These are phyloP conservation scores for Cryptococcus hybrid DNA, from an alignment of 1,284 basidiomycete species.

Conservation along the genomic window DNA sequence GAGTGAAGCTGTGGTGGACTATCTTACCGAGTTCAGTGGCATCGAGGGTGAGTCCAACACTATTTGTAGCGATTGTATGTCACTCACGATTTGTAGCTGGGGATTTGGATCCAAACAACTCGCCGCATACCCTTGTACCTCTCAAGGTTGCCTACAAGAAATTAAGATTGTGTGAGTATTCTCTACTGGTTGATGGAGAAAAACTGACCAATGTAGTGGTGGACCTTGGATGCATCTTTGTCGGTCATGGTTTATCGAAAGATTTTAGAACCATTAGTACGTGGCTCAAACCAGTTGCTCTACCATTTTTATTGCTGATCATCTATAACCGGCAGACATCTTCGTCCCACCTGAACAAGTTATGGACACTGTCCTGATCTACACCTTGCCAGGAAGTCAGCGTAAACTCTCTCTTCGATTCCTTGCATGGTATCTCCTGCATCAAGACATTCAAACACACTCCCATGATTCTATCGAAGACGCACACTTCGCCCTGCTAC, in stretches of 20 bases:
- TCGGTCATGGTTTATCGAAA: slow-evolving; percentile 98
- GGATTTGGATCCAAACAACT: slow-evolving; percentile 81
- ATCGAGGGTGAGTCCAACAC: slow-evolving; percentile 68
- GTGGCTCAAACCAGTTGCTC: slow-evolving; percentile 40
- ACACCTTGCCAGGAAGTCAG: slow-evolving; percentile 76
- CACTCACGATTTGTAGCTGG: slow-evolving; percentile 60
- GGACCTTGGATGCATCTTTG: slow-evolving; percentile 93
- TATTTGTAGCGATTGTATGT: background rate
- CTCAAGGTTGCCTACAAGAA: slow-evolving; percentile 98
- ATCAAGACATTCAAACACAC: slow-evolving; percentile 87
- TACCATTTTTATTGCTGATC: background rate
- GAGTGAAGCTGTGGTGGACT: slow-evolving; percentile 91
- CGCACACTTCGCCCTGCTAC: slow-evolving; percentile 79
- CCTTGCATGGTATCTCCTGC: slow-evolving; percentile 87
- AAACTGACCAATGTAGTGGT: slow-evolving; percentile 57
- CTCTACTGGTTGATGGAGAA: background rate
- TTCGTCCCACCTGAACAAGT: slow-evolving; percentile 94
- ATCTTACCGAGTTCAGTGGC: slow-evolving; percentile 94
- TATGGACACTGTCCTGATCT: slow-evolving; percentile 94
- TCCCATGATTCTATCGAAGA: slow-evolving; percentile 98
- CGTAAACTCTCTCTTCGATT: slow-evolving; percentile 91
- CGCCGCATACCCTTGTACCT: slow-evolving; percentile 86
- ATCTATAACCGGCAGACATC: slow-evolving; percentile 62
- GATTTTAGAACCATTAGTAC: slow-evolving; percentile 98
- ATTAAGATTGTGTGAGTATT: slow-evolving; percentile 62